Base-by-base conservation (phyloP, 2,329 filamentous ascomycete genomes). In the Colletotrichum liriopes region DNA sequence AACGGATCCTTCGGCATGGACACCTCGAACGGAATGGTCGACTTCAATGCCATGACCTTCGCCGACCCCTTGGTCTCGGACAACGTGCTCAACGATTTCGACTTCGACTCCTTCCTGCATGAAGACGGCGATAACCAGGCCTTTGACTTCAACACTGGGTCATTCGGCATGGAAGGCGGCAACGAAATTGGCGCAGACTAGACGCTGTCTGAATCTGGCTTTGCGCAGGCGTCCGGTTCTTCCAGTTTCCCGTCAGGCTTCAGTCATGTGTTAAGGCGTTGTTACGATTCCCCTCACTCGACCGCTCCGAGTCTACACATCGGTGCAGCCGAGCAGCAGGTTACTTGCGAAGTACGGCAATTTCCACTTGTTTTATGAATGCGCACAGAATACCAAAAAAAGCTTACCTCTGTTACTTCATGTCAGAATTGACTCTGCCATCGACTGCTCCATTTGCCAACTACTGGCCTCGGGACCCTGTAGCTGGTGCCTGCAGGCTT, bases 101-200 rank as follows among this genome's bases (percentile, higher is more conserved):
- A 93, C 74, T 86, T 93, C 75, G 91, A 93, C 79, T 91, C 90
- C 1, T 93, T 93, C 83, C 82, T 93, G 9, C 89, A 92, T 74
- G 86, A 87, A 71, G 87, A 87, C 58, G 84, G 81, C 43, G 86
- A 85, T 51, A 83, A 83, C 52, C 80, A 82, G 54, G 80, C 78
- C 5, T 92, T 92, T 74, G 88, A 89, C 80, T 92, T 92, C 76
- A 83, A 83, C 73, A 80, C 84, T 20, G 81, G 83, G 32, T 79
- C 81, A 56, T 90, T 90, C 77, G 77, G 82, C n/a, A 87, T 91
- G 82, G 88, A 91, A 71, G 84, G 84, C 51, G 77, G 79, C 32
- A 83, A 86, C 67, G 88, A 90, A 78, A 91, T 92, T 77, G 86
- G 86, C 65, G 87, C 89, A 74, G 89, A 91, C 58, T 91, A 83